Evolutionary conservation across 257 asterid species (phyloP).

Genomic region (Solanum habrochaites): DNA sequence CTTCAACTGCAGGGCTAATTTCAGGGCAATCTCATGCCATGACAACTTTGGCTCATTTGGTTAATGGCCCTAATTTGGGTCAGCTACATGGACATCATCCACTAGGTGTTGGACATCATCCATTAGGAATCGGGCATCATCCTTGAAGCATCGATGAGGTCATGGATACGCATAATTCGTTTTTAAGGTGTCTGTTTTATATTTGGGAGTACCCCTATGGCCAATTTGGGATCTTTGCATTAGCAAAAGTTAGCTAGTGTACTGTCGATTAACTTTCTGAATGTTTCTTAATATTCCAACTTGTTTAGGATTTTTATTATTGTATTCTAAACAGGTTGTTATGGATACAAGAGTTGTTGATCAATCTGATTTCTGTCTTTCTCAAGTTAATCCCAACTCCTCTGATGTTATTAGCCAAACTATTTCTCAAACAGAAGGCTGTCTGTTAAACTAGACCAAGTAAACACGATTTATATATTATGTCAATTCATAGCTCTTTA

Average conservation of each 20-base stretch:
- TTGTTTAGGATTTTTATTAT: neutral
- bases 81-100: neutral
- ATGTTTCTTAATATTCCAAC: neutral
- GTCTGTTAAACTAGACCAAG: neutral
- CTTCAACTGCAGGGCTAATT: slow-evolving; percentile 21
- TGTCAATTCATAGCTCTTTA: too few species aligned
- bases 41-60: neutral
- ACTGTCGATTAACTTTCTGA: neutral
- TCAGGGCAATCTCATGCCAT: neutral
- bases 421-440: neutral
- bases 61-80: neutral
- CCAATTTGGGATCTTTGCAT: neutral
- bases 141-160: neutral
- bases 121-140: neutral
- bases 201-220: neutral
- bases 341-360: neutral
- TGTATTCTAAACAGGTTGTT: neutral
- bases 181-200: neutral
- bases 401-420: neutral
- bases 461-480: too few species aligned
- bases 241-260: neutral
- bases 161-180: neutral
- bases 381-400: neutral
- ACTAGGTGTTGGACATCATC: neutral
- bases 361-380: neutral